Evolutionary conservation across 768 basidiomycete genomes (phyloP).

Genomic region (Glaciozyma antarctica): DNA sequence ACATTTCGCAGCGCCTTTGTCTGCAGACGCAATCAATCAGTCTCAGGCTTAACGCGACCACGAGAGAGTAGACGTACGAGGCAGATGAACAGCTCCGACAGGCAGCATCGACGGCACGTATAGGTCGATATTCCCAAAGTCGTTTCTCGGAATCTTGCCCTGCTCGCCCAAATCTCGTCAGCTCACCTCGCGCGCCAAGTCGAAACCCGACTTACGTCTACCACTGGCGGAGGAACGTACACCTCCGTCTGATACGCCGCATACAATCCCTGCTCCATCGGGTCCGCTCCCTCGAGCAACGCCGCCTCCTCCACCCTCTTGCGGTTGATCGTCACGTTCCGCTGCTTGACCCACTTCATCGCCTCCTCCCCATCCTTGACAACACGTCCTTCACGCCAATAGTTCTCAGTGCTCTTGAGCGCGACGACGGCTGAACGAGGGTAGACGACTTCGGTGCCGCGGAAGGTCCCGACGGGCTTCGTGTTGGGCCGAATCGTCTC

Average conservation of each 20-base stretch:
- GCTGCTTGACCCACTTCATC: conserved; percentile 78
- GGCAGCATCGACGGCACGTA: conserved; percentile 95
- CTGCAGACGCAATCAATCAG: conserved; percentile 41
- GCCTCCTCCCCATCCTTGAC: conserved; percentile 67
- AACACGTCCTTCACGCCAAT: conserved; percentile 76
- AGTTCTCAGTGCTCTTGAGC: conserved; percentile 85
- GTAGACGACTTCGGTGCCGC: conserved; percentile 76
- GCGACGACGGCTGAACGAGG: conserved; percentile 70
- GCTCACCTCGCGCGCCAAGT: not conserved
- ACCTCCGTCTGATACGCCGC: conserved; percentile 71
- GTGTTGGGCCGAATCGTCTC: conserved; percentile 70
- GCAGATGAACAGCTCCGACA: conserved; percentile 70
- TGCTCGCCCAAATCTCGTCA: conserved; percentile 38
- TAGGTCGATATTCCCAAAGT: conserved; percentile 92
- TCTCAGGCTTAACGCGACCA: not conserved
- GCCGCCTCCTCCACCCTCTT: conserved; percentile 63
- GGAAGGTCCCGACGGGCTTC: conserved; percentile 75
- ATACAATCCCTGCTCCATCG: conserved; percentile 79
- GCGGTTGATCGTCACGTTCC: conserved; percentile 67
- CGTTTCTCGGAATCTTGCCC: conserved; percentile 90
- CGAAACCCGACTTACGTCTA: conserved; percentile 54
- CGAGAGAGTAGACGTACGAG: conserved; percentile 54
- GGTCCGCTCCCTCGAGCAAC: conserved; percentile 46
- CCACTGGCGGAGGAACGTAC: conserved; percentile 67
- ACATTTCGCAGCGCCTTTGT: conserved; percentile 78